phyloP scores from a whole-genome alignment of 805 yeast species.

The Myxozyma sirexii region DNA sequence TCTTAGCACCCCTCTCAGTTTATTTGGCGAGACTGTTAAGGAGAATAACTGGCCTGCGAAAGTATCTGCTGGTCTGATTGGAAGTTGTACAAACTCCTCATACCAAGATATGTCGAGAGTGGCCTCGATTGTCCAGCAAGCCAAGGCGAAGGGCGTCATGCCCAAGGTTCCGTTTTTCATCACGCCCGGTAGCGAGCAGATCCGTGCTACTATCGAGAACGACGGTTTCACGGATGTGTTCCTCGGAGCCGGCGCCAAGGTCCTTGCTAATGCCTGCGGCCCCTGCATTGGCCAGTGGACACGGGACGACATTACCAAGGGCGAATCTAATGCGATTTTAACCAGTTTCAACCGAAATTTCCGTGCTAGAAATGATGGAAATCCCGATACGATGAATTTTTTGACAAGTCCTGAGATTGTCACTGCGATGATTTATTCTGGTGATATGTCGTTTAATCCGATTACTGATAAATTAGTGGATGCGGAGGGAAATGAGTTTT shows the following conservation, averaged over 20 bases:
- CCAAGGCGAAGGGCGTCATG: slow-evolving; percentile 86
- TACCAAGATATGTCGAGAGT: slow-evolving; percentile 98
- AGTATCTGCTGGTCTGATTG: slow-evolving; percentile 92
- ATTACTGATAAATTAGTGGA: slow-evolving; percentile 85
- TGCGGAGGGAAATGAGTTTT: slow-evolving; percentile 87
- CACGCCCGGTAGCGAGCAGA: slow-evolving; percentile 98
- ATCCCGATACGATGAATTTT: slow-evolving; percentile 95
- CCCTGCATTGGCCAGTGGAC: slow-evolving; percentile 99
- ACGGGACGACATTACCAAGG: slow-evolving; percentile 79
- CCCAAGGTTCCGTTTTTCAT: slow-evolving; percentile 90
- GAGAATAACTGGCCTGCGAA: slow-evolving; percentile 90
- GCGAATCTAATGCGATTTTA: slow-evolving; percentile 94
- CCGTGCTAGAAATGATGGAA: slow-evolving; percentile 97
- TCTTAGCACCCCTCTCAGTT: slow-evolving; percentile 91
- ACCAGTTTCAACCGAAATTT: slow-evolving; percentile 98
- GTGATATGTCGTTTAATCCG: slow-evolving; percentile 96
- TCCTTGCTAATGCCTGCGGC: slow-evolving; percentile 97
- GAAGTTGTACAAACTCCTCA: slow-evolving; percentile 98
- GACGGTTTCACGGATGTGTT: slow-evolving; percentile 91
- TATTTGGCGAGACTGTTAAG: slow-evolving; percentile 79
- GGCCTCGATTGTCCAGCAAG: slow-evolving; percentile 88
- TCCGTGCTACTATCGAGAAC: slow-evolving; percentile 96
- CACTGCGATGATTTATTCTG: slow-evolving; percentile 93
- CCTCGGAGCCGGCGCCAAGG: slow-evolving; percentile 89
- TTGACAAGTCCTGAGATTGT: slow-evolving; percentile 94